These are phyloP conservation scores for Inonotus hispidus DNA, from an alignment of 1,284 basidiomycete genomes.

Conservation along the genomic window DNA sequence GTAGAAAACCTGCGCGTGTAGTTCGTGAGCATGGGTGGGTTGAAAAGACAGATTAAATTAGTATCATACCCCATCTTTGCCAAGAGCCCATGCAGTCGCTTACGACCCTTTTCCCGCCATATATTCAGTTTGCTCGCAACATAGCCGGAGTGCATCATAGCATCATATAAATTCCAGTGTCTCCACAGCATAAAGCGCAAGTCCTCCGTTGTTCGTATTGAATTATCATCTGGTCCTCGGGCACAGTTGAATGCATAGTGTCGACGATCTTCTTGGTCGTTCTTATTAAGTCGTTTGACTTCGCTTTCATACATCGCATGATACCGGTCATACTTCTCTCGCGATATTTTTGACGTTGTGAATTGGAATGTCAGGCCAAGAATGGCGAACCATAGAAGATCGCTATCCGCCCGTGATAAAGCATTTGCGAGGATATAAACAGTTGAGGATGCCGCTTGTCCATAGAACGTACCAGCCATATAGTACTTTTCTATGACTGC, in stretches of 20 bases:
- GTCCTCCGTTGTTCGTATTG: slow-evolving; percentile 79
- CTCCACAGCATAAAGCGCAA: slow-evolving; percentile 92
- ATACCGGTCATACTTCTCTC: slow-evolving; percentile 79
- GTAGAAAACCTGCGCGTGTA: slow-evolving; percentile 73
- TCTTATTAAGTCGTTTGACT: slow-evolving; percentile 75
- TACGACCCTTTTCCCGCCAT: slow-evolving; percentile 92
- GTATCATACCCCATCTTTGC: slow-evolving; percentile 94
- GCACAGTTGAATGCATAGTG: slow-evolving; percentile 40
- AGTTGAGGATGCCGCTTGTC: slow-evolving; percentile 85
- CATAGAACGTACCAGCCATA: slow-evolving; percentile 78
- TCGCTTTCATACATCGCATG: slow-evolving; percentile 81
- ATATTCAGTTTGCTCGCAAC: slow-evolving; percentile 93
- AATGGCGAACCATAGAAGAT: slow-evolving; percentile 93
- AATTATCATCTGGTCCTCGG: slow-evolving; percentile 71
- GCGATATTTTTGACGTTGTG: slow-evolving; percentile 80
- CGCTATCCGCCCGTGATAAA: slow-evolving; percentile 88
- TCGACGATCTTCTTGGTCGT: slow-evolving; percentile 23
- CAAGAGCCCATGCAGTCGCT: slow-evolving; percentile 83
- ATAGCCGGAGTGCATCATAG: slow-evolving; percentile 97
- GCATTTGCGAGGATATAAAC: slow-evolving; percentile 88
- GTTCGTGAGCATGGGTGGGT: background rate
- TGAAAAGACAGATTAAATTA: background rate
- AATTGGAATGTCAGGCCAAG: slow-evolving; percentile 95
- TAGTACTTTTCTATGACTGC: slow-evolving; percentile 79
- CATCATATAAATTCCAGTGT: slow-evolving; percentile 97